Conservation (phyloP, 2,329 filamentous ascomycete species). For the Bipolaris zeicola region DNA sequence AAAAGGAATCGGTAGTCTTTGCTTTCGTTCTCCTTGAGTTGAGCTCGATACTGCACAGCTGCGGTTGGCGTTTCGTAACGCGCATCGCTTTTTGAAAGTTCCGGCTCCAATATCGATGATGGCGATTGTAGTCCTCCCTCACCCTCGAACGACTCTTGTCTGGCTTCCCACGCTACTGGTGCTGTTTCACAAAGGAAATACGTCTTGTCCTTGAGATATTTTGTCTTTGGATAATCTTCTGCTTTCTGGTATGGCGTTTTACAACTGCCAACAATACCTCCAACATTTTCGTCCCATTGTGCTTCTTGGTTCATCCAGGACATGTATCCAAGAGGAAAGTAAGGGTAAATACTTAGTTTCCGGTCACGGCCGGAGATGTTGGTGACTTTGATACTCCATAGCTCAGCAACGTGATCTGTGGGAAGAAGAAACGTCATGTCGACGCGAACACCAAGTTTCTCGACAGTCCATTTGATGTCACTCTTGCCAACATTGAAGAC, state of each 20-base stretch:
- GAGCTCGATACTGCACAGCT: conserved; percentile 58
- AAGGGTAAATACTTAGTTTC: conserved; percentile 60
- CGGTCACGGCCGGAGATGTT: conserved; percentile 56
- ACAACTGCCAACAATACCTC: conserved; percentile 58
- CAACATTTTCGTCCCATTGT: conserved; percentile 57
- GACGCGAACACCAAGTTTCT: conserved; percentile 58
- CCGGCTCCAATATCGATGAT: conserved; percentile 49
- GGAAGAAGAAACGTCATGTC: conserved; percentile 60
- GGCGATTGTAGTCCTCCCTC: conserved; percentile 62
- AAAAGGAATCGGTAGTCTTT: conserved; percentile 61
- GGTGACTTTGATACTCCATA: conserved; percentile 61
- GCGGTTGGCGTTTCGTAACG: conserved; percentile 62
- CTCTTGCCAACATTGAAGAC: conserved; percentile 62
- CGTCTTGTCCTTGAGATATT: conserved; percentile 62
- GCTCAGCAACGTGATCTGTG: conserved; percentile 60
- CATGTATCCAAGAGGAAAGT: conserved; percentile 65
- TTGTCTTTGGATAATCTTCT: conserved; percentile 63
- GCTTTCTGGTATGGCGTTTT: conserved; percentile 64
- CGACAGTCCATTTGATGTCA: conserved; percentile 60
- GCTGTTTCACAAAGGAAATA: conserved; percentile 61
- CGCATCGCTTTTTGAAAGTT: conserved; percentile 56
- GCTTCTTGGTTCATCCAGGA: conserved; percentile 67
- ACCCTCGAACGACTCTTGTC: conserved; percentile 60
- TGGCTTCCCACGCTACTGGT: conserved; percentile 60
- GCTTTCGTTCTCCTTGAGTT: conserved; percentile 49